Base-by-base conservation (phyloP, 805 yeast genomes). In the Zygoascus tannicola region DNA sequence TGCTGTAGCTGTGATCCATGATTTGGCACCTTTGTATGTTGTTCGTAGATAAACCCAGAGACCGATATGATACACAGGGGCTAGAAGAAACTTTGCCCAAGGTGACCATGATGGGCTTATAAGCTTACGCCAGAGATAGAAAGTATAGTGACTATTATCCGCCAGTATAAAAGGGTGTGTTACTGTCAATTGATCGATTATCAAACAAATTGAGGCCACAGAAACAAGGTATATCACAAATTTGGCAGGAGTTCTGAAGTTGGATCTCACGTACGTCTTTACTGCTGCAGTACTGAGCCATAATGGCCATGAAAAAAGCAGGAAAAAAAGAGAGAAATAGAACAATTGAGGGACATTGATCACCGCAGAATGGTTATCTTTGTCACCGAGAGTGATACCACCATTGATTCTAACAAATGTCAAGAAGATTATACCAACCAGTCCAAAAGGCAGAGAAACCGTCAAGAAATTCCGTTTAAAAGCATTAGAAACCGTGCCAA, bases 101-200 rank as follows among this genome's bases (percentile, higher is more conserved):
- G 48, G 47, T 14, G 45, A 39, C 44, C 45, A 45, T 3, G 45
- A 66, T 19, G 68, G 64, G 51, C 74, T 64, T 37, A 90, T 73
- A 22, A 92, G 55, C 46, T 73, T 74, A 45, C 78, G 75, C 75
- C 84, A 85, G 32, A 92, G 64, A 62, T 92, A 92, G 60, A 92
- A 92, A 0, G 95, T 79, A 59, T 79, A 86, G 62, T 92, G 98
- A 54, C 98, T 75, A 65, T 92, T 92, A 61, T 92, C 98, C 0
- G 97, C 94, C 36, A 90, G 69, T 33, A 92, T 62, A 60, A 90
- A 92, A 5, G 97, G 97, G 60, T 92, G 98, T 2, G 78, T 80
- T 2, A 81, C 67, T 0, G 96, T 84, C 59, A 56, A 56, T 14
- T 46, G 28, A 5, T 32, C 38, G 15, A 55, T 43, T 5, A 54